Evolutionary conservation across 2,329 filamentous ascomycete species (phyloP), one percentile per base, ranked within the genome.

Genomic region (Dryadomyces quercus-mongolicae): DNA sequence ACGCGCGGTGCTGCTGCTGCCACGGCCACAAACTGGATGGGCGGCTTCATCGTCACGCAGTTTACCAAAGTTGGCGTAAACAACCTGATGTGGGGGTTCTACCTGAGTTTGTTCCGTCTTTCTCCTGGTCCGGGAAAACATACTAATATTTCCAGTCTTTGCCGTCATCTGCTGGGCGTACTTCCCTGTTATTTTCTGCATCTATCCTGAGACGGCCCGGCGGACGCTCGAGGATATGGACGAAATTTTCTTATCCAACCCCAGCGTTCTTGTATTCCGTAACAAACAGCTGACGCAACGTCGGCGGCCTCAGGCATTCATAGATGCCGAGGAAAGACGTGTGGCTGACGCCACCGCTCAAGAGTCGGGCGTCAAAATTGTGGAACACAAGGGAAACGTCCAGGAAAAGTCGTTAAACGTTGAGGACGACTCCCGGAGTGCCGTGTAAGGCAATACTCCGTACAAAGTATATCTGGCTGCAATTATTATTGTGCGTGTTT

Each of bases 201-300:
- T 78, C 47, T 76, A 77, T 54, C 74, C 73, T 0, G 74, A 77
- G 60, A 77, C 74, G 1, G 62, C 70, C 6, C 65, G 71, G 49
- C 66, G 69, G 10, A 71, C 73, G 0, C 65, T 77, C 7, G 74
- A 77, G 59, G 73, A 76, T 47, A 74, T 76, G 62, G 72, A 76
- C 56, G 63, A 71, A 54, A 70, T 71, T 44, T 71, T 70, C 56
- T 64, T 64, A 40, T 61, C 61, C 38, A 61, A 65, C 45, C 62
- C 62, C 1, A 60, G 59, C 15, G 45, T 65, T 15, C 59, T 70
- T 38, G 68, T 71, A 15, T 70, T 62, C 36, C 60, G 63, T 25
- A 65, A 67, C 52, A 56, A 59, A 5, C 60, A 60, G 16, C 58
- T 70, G 51, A 70, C 66, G 3, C 64, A 70, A 51, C 66, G 66